phyloP scores from a whole-genome alignment of 2,329 filamentous ascomycete species.

The Periconia macrospinosa region DNA sequence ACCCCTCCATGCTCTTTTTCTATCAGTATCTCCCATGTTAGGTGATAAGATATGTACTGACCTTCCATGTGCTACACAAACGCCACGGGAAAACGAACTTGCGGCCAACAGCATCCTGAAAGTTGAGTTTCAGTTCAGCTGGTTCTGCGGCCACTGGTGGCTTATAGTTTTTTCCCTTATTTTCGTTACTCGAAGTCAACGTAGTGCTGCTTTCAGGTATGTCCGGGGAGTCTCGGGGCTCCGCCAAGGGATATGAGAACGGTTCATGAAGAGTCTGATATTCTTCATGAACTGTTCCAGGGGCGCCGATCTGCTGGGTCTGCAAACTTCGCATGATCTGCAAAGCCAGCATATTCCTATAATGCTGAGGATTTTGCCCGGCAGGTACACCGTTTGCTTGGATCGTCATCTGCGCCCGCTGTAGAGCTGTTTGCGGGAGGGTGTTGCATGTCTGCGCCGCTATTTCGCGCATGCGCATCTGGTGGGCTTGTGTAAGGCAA shows the following conservation, averaged over 20 bases:
- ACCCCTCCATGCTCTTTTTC: constrained; percentile 60
- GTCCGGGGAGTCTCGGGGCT: too few species aligned
- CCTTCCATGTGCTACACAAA: constrained; percentile 17
- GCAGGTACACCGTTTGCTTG: constrained; percentile 34
- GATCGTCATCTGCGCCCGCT: constrained; percentile 35
- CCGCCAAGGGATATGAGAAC: too few species aligned
- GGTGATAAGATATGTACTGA: constrained; percentile 63
- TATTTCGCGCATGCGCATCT: constrained; percentile 31
- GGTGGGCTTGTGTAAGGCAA: constrained; percentile 17
- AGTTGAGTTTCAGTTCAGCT: constrained; percentile 3
- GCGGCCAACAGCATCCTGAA: constrained; percentile 21
- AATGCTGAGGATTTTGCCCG: constrained; percentile 28
- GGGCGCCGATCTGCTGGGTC: constrained; percentile 24
- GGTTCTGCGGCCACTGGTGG: too few species aligned
- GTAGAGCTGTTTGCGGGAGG: constrained; percentile 32
- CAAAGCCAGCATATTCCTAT: constrained; percentile 30
- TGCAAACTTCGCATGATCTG: constrained; percentile 24
- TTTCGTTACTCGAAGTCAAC: too few species aligned
- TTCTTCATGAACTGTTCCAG: too few species aligned
- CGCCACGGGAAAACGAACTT: constrained; percentile 19
- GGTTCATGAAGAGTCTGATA: too few species aligned
- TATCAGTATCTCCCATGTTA: background rate
- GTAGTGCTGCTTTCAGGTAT: too few species aligned
- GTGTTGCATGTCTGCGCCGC: constrained; percentile 24
- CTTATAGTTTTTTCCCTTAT: too few species aligned